A percentile compares a stretch with the other conserved stretches of the same genome.
Evolutionary conservation across 2,329 filamentous ascomycete species (phyloP).

Genomic region (Taxawa tesnikishii): DNA sequence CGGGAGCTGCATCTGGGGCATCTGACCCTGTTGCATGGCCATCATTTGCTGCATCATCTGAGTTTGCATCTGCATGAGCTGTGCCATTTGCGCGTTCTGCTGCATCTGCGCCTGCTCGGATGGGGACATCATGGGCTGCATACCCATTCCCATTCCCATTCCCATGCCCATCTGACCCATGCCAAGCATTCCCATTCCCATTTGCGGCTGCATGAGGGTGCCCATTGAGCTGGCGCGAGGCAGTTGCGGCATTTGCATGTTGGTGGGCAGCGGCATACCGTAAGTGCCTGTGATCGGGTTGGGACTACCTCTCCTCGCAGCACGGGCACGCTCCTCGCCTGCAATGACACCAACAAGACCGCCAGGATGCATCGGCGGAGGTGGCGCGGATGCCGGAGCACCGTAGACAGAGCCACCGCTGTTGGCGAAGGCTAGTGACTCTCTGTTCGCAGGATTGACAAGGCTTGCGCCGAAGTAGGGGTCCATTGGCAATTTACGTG

Average conservation of each 20-base stretch:
- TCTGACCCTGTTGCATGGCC: conserved; percentile 21
- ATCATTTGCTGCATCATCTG: conserved; percentile 27
- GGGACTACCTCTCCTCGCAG: conserved; percentile 66
- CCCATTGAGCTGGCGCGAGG: conserved; percentile 20
- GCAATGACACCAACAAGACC: conserved; percentile 83
- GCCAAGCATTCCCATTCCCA: conserved; percentile 13
- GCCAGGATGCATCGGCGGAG: conserved; percentile 45
- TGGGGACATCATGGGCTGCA: conserved; percentile 7
- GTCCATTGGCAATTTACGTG: conserved; percentile 68
- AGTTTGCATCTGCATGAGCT: conserved; percentile 26
- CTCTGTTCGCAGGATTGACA: conserved; percentile 58
- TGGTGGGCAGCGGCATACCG: conserved; percentile 16
- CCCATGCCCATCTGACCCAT: conserved; percentile 14
- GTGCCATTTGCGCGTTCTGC: conserved; percentile 23
- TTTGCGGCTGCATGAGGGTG: conserved; percentile 12
- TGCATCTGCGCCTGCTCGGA: conserved; percentile 4
- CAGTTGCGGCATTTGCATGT: conserved; percentile 17
- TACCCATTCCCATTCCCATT: conserved; percentile 3
- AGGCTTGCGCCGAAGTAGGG: conserved; percentile 73
- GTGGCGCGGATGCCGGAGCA: conserved; percentile 19
- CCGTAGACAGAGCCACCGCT: conserved; percentile 24
- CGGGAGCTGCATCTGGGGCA: conserved; percentile 8
- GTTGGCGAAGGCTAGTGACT: conserved; percentile 55
- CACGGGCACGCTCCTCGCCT: conserved; percentile 66
- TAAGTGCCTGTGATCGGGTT: conserved; percentile 32